Base-by-base conservation (phyloP, 2,329 filamentous ascomycete species). In the Alternaria gaisen region DNA sequence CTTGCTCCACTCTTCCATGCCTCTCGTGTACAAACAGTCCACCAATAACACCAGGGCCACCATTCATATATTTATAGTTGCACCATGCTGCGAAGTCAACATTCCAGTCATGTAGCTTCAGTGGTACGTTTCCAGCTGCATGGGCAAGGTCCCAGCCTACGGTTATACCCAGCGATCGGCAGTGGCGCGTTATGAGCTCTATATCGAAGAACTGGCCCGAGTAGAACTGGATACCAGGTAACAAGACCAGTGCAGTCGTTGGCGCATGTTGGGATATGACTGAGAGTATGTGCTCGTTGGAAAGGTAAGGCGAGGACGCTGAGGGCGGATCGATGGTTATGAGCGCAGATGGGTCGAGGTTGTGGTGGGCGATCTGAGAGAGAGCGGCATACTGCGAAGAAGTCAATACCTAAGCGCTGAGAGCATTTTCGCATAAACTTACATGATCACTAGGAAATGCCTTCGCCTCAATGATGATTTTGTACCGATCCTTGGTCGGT, bases 21-120 rank as follows among this genome's bases (percentile, higher is more conserved):
- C 82, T 84, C 73, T 92, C 87, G 77, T 97, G 92, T 9, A 97
- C 90, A 67, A 93, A 97, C 1, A 90, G 82, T 0, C 90, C 93
- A 1, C 87, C 92, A 65, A 96, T 96, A 16, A 89, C 85, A 4
- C 93, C 93, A 0, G 93, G 92, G 0, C 93, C 93, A 26, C 89
- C 88, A 75, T 97, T 97, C 76, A 97, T 86, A 81, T 97, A 97
- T 81, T 97, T 97, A 84, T 97, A 97, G 18, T 90, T 94, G 79
- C 93, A 97, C 93, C 93, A 97, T 55, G 87, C 91, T 16, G 94
- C 93, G 72, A 97, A 97, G 77, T 97, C 93, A 34, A 96, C 92
- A 67, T 91, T 86, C 93, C 93, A 97, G 70, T 94, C 91, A 78
- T 97, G 93, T 20, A 97, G 84, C 59, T 84, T 80, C 18, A 97